Evolutionary conservation across 768 basidiomycete species (phyloP).

Genomic region (Leccinum broughii): DNA sequence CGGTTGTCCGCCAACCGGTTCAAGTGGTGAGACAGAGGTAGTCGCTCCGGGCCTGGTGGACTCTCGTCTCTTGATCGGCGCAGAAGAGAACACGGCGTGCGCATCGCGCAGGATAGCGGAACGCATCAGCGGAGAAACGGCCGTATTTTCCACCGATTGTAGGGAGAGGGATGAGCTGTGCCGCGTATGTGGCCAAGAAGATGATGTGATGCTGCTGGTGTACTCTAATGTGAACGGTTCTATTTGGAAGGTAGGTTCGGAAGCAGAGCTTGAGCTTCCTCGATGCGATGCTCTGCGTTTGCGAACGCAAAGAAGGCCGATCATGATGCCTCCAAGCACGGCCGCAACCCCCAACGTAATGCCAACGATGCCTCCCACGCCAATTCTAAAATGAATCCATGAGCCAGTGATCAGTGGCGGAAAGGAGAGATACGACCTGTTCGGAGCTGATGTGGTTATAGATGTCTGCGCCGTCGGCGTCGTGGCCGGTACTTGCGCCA

Average conservation of each 20-base stretch:
- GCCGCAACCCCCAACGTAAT: too few species aligned
- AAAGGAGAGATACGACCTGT: too few species aligned
- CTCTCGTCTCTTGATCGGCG: background rate
- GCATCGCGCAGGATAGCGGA: constrained; percentile 16
- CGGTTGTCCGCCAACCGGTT: too few species aligned
- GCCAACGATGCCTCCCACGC: too few species aligned
- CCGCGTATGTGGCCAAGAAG: background rate
- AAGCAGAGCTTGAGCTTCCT: background rate
- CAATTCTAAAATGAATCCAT: too few species aligned
- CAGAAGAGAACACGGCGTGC: background rate
- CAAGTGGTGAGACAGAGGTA: background rate
- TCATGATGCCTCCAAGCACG: background rate
- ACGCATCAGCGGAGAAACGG: constrained; percentile 7
- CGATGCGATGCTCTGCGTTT: constrained; percentile 1
- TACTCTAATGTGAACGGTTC: constrained; percentile 1
- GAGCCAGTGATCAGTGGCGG: too few species aligned
- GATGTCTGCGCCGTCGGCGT: too few species aligned
- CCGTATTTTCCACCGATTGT: background rate
- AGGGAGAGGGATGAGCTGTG: background rate
- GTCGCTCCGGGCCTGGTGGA: background rate
- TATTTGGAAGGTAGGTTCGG: background rate
- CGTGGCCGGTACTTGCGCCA: too few species aligned
- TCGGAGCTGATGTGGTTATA: constrained; percentile 8
- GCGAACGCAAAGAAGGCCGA: constrained; percentile 9
- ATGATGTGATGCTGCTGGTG: background rate